These are phyloP conservation scores for Pyrus hybrid DNA, from an alignment of 331 rosid species.

Conservation along the genomic window DNA sequence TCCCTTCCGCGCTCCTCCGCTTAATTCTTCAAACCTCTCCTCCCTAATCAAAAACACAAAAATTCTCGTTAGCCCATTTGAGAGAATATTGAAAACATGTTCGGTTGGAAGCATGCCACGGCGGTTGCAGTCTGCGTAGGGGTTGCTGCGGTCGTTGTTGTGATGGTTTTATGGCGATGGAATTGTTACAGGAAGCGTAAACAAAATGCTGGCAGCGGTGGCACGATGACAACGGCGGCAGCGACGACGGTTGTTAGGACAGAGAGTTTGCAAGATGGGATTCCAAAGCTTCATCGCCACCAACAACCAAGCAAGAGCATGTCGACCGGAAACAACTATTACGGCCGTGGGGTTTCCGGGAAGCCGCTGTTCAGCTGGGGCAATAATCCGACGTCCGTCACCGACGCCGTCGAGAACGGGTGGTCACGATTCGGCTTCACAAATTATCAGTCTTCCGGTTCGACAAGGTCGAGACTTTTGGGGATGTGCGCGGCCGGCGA, in stretches of 20 bases:
- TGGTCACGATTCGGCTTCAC: constrained; percentile 89
- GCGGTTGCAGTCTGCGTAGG: constrained; percentile 25
- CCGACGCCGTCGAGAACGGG: constrained; percentile 88
- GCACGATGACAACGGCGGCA: not conserved
- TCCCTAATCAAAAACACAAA: not conserved
- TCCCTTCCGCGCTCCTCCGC: not conserved
- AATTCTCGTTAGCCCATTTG: not conserved
- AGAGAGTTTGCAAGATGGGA: constrained; percentile 30
- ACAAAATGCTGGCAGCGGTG: not conserved
- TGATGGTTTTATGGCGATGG: constrained; percentile 33
- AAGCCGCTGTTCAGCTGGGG: constrained; percentile 63
- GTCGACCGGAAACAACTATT: constrained; percentile 23
- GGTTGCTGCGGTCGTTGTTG: constrained; percentile 21
- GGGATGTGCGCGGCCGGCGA: constrained; percentile 48
- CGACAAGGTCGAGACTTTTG: constrained; percentile 48
- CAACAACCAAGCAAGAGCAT: constrained; percentile 26
- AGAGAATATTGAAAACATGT: constrained; percentile 25
- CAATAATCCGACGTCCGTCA: constrained; percentile 63
- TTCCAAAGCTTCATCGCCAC: constrained; percentile 22
- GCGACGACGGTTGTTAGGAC: not conserved
- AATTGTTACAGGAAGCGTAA: not conserved
- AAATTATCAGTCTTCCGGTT: constrained; percentile 37
- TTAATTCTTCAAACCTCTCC: not conserved
- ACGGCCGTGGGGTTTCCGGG: constrained; percentile 43
- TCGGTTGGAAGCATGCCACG: constrained; percentile 22